These are phyloP conservation scores for Blastobotrys americana DNA, from an alignment of 805 yeast species.

Conservation along the genomic window DNA sequence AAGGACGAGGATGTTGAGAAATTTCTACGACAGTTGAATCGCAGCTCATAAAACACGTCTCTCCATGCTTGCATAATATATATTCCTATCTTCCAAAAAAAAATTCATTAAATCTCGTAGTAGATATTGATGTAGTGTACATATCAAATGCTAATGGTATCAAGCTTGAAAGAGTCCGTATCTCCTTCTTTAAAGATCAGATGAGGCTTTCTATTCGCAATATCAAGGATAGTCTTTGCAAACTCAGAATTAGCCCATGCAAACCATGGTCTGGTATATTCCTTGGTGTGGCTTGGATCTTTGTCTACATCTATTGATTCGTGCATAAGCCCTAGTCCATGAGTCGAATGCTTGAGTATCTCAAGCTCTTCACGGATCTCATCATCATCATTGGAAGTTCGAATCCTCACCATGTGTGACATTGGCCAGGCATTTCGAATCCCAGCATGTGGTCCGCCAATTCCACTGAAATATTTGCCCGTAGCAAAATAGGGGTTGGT, in stretches of 20 bases:
- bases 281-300: conserved; percentile 9
- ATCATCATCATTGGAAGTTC: conserved; percentile 62
- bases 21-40: conserved; percentile 13
- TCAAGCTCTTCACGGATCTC: conserved; percentile 50
- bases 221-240: conserved; percentile 70
- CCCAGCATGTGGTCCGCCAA: conserved; percentile 87
- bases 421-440: conserved; percentile 81
- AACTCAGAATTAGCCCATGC: conserved; percentile 89
- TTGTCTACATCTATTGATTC: conserved; percentile 64
- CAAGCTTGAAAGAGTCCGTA: not conserved
- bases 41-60: not conserved
- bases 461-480: conserved; percentile 58
- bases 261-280: conserved; percentile 76
- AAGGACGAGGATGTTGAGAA: conserved; percentile 17
- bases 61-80: too few species aligned
- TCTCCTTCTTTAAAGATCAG: conserved; percentile 39
- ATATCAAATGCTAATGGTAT: not conserved
- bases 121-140: not conserved
- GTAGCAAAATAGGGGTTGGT: conserved; percentile 61
- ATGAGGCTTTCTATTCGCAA: conserved; percentile 65
- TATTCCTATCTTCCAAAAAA: too few species aligned
- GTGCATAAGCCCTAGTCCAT: conserved; percentile 69
- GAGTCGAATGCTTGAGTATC: conserved; percentile 51
- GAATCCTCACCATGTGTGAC: conserved; percentile 61
- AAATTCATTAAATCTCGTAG: conserved; percentile 1